Evolutionary conservation across 2,329 filamentous ascomycete species (phyloP).

Genomic region (Diaporthe sp.): DNA sequence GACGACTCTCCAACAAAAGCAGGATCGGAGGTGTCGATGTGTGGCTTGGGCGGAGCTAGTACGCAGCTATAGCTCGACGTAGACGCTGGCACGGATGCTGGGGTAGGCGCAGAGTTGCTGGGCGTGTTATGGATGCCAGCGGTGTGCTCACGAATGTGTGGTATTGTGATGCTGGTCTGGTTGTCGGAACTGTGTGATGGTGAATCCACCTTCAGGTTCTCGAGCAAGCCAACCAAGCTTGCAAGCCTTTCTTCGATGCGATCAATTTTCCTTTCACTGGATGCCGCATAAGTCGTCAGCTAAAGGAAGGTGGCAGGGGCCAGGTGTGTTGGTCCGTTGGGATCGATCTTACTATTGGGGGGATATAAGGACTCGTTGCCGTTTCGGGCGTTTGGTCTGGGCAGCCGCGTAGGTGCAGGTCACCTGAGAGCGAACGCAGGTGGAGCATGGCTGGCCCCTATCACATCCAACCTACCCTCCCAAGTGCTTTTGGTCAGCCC

Average conservation of each 20-base stretch:
- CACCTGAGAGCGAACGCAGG: slow-evolving; percentile 55
- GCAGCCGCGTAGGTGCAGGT: slow-evolving; percentile 52
- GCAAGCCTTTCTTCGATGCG: slow-evolving; percentile 54
- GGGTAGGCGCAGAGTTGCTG: slow-evolving; percentile 3
- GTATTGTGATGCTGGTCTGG: not conserved
- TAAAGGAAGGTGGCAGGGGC: not conserved
- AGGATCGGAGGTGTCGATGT: slow-evolving; percentile 46
- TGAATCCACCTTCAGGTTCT: slow-evolving; percentile 51
- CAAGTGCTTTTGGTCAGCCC: not conserved
- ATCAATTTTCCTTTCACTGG: slow-evolving; percentile 56
- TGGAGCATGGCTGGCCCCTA: slow-evolving; percentile 54
- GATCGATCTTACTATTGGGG: slow-evolving; percentile 53
- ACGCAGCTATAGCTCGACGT: slow-evolving; percentile 39
- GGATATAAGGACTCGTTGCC: slow-evolving; percentile 54
- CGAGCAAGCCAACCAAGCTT: slow-evolving; percentile 51
- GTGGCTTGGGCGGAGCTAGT: slow-evolving; percentile 35
- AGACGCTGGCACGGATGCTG: slow-evolving; percentile 20
- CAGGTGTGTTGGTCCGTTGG: not conserved
- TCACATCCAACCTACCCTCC: slow-evolving; percentile 51
- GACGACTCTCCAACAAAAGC: slow-evolving; percentile 61
- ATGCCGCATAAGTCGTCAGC: not conserved
- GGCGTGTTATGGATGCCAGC: not conserved
- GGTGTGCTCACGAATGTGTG: not conserved
- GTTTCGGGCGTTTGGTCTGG: slow-evolving; percentile 52
- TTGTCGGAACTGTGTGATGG: slow-evolving; percentile 35